Percentiles rank a stretch among this genome's conserved stretches.
These are phyloP conservation scores for Catunica adiposa DNA, from an alignment of 2,329 filamentous ascomycete genomes.

Conservation along the genomic window DNA sequence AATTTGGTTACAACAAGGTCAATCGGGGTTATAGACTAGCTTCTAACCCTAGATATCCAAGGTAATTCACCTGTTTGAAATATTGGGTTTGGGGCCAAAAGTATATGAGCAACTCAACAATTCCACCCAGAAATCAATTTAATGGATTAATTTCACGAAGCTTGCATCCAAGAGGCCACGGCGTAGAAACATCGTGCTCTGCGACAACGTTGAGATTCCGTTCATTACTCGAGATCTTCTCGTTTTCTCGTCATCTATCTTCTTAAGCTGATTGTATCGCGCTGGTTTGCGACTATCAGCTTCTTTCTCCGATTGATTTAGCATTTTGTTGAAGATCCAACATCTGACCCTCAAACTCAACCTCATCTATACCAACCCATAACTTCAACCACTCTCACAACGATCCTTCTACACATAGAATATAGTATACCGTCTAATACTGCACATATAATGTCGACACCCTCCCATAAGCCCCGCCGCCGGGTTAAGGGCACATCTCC, in stretches of 20 bases:
- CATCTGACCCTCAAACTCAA: background rate
- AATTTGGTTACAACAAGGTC: background rate
- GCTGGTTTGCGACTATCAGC: no score
- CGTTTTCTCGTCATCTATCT: no score
- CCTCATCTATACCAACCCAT: background rate
- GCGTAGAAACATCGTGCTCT: no score
- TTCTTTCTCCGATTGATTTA: no score
- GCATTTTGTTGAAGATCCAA: background rate
- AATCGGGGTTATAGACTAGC: background rate
- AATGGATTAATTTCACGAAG: background rate
- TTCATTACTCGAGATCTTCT: no score
- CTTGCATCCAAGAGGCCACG: background rate
- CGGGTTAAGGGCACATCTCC: constrained; percentile 29
- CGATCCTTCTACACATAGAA: background rate
- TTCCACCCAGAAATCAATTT: background rate
- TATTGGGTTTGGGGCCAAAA: background rate
- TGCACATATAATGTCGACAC: constrained; percentile 29
- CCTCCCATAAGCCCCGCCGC: constrained; percentile 44
- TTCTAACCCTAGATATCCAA: no score
- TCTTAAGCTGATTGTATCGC: no score
- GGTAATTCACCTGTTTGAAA: no score
- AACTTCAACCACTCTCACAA: background rate
- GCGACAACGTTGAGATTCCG: no score
- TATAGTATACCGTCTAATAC: background rate
- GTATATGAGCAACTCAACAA: background rate